phyloP scores from a whole-genome alignment of 129 eudicot species.

The sunflower (Helianthus annuus) region DNA sequence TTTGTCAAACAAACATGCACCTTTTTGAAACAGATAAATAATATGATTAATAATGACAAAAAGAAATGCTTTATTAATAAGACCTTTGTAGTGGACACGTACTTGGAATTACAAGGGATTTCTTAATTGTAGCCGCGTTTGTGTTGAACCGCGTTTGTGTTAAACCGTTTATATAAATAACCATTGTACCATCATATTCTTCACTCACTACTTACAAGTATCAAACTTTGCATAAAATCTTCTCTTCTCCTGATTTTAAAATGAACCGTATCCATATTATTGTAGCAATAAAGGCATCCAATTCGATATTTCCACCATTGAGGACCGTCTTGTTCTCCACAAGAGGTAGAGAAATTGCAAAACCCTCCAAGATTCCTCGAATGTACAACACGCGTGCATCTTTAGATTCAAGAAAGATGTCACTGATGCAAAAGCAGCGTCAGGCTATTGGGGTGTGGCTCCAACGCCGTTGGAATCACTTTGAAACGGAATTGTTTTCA shows the following conservation, averaged over 20 bases:
- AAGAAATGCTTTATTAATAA: too few relatives aligned
- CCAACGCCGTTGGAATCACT: constrained; percentile 32
- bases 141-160: too few relatives aligned
- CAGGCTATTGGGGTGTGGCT: constrained; percentile 52
- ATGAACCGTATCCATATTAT: constrained; percentile 25
- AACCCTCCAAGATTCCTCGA: constrained; percentile 18
- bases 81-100: too few relatives aligned
- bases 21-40: too few relatives aligned
- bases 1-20: too few relatives aligned
- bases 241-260: not conserved
- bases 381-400: constrained; percentile 34
- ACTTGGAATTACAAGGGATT: too few relatives aligned
- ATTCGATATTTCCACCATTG: constrained; percentile 25
- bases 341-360: not conserved
- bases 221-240: too few relatives aligned
- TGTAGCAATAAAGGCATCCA: constrained; percentile 26
- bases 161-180: too few relatives aligned
- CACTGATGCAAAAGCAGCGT: constrained; percentile 4
- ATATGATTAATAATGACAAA: too few relatives aligned
- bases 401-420: not conserved
- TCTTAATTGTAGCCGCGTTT: too few relatives aligned
- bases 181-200: too few relatives aligned
- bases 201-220: too few relatives aligned
- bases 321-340: constrained; percentile 20
- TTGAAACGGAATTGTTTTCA: constrained; percentile 57